Evolutionary conservation across 306 rosid species (phyloP), one percentile per base, ranked within the genome.

Genomic region (Herpetospermum pedunculosum): DNA sequence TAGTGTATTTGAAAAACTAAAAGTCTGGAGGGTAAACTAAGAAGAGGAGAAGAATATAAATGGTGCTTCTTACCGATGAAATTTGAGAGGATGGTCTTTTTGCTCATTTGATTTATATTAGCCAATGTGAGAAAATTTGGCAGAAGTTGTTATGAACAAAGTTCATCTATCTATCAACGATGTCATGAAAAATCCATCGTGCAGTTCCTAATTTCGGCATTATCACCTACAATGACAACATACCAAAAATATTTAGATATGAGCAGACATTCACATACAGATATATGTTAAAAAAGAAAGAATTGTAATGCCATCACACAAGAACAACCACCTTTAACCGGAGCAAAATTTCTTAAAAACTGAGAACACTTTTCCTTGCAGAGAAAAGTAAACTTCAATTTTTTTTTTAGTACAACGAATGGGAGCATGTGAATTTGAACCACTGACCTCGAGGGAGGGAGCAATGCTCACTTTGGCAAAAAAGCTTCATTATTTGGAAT

Each of bases 201-300:
- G 37, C 23, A 25, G 11, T 25, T 44, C 35, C 43, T 40, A 43
- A 14, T 5, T 43, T 26, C 7, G 54, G 38, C 38, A 68, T 25
- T 25, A 23, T 43, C 21, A 68, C 73, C 54, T 68, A 25, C 54
- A 41, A 41, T 41, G 37, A 67, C 44, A 65, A 38, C 70, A 63
- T 35, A 35, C 47, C 70, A 10, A 3, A 64, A 6, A 11, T 19
- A 37, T n/a, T 64, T n/a, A 65, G 44, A 35, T 4, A 37, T 62
- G 25, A 58, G 12, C 4, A n/a, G n/a, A n/a, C n/a, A 29, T 14
- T 18, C 38, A 1, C 65, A 13, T n/a, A 58, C 4, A 55, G 8
- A 58, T 3, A 28, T 7, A 29, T 62, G 80, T 1, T 88, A 85
- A 48, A 81, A 88, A 54, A 49, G 14, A 73, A 82, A 34, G 7